Conservation (phyloP, 306 rosid genomes). For the Echinosophora koreensis region DNA sequence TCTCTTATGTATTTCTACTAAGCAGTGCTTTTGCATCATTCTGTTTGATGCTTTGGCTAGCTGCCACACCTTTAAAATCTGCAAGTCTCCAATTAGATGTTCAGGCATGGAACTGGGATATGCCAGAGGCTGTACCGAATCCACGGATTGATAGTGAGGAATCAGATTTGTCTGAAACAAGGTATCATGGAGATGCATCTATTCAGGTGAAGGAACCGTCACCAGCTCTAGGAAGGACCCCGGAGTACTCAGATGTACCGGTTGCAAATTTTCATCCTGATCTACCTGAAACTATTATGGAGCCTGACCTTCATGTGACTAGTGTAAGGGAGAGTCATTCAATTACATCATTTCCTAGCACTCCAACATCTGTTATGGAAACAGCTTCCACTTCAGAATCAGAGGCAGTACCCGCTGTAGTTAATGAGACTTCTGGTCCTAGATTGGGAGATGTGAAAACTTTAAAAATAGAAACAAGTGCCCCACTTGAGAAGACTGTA, state of each 20-base stretch:
- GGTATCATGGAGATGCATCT: conserved; percentile 56
- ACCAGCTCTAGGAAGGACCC: conserved; percentile 45
- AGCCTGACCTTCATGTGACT: conserved; percentile 58
- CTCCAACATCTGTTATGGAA: conserved; percentile 52
- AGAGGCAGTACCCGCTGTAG: conserved; percentile 52
- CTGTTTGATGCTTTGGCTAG: conserved; percentile 84
- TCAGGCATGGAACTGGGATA: conserved; percentile 64
- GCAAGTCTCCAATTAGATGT: conserved; percentile 62
- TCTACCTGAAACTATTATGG: conserved; percentile 65
- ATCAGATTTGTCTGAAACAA: conserved; percentile 51
- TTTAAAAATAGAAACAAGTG: conserved; percentile 50
- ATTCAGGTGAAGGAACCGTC: conserved; percentile 53
- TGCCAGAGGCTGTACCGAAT: conserved; percentile 51
- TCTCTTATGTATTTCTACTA: conserved; percentile 65
- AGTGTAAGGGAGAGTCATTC: conserved; percentile 59
- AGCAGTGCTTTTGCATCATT: conserved; percentile 65
- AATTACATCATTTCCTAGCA: conserved; percentile 44
- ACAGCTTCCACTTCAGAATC: conserved; percentile 53
- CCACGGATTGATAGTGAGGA: conserved; percentile 40
- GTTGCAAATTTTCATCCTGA: conserved; percentile 49
- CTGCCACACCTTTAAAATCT: conserved; percentile 85
- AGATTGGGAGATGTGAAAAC: conserved; percentile 47
- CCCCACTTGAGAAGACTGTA: conserved; percentile 60
- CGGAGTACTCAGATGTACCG: conserved; percentile 59
- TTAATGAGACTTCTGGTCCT: conserved; percentile 55